These are phyloP conservation scores for Starmera dryadoides DNA, from an alignment of 805 yeast species.

Conservation along the genomic window DNA sequence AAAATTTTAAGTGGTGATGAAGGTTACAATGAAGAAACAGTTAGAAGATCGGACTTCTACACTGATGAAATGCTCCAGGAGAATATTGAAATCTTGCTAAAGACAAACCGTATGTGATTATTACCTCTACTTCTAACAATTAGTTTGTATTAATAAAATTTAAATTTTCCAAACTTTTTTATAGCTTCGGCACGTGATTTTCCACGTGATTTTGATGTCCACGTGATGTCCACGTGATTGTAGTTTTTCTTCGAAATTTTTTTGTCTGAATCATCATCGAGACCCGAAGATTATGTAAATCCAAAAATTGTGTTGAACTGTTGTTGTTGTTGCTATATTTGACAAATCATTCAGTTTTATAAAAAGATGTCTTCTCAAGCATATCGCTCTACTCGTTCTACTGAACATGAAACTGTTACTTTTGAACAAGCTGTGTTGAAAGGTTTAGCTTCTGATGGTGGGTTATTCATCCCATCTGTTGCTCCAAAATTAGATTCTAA, in stretches of 20 bases:
- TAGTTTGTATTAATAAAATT: no score
- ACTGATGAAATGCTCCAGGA: constrained; percentile 68
- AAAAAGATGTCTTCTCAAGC: constrained; percentile 35
- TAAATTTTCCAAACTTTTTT: no score
- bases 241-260: no score
- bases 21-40: constrained; percentile 82
- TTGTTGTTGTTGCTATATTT: no score
- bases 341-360: no score
- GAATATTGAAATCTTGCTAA: constrained; percentile 69
- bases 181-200: no score
- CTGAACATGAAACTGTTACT: constrained; percentile 41
- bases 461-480: constrained; percentile 79
- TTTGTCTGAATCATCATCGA: no score
- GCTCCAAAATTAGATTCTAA: constrained; percentile 60
- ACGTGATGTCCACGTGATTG: no score
- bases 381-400: constrained; percentile 77
- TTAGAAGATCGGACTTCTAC: constrained; percentile 78
- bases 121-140: not conserved
- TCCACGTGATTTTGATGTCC: no score
- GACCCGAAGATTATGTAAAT: no score
- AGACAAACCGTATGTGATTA: constrained; percentile 30
- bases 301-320: no score
- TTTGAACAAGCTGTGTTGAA: constrained; percentile 81
- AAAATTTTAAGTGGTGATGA: constrained; percentile 86
- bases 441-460: constrained; percentile 96